These are phyloP conservation scores for Nothophoma quercina DNA, from an alignment of 2,329 filamentous ascomycete species.

Conservation along the genomic window DNA sequence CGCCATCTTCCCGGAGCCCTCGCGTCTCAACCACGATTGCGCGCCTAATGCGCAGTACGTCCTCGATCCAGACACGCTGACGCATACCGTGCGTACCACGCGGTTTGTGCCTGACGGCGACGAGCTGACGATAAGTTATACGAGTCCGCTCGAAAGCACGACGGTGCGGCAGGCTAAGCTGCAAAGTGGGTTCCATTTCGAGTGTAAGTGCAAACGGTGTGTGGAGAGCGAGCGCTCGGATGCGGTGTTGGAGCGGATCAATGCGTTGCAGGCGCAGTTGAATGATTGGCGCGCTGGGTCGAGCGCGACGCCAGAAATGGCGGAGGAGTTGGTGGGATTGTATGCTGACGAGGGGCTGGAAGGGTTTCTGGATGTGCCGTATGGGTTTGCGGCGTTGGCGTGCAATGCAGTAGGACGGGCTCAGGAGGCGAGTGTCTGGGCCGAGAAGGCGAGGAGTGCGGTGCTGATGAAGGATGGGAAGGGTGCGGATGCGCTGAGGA, in stretches of 20 bases:
- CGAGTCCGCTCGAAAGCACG: slow-evolving; percentile 46
- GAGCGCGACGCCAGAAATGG: slow-evolving; percentile 28
- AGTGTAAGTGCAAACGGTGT: slow-evolving; percentile 51
- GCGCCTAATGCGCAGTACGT: slow-evolving; percentile 51
- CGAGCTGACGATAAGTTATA: slow-evolving; percentile 55
- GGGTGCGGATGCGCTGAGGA: slow-evolving; percentile 38
- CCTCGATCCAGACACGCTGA: slow-evolving; percentile 45
- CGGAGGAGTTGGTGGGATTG: slow-evolving; percentile 44
- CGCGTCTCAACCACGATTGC: slow-evolving; percentile 54
- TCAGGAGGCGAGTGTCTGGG: slow-evolving; percentile 42
- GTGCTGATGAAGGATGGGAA: slow-evolving; percentile 49
- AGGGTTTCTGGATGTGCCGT: slow-evolving; percentile 51
- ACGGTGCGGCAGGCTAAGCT: slow-evolving; percentile 41
- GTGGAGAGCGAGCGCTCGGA: slow-evolving; percentile 37
- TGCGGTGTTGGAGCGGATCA: slow-evolving; percentile 38
- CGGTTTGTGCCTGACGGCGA: slow-evolving; percentile 45
- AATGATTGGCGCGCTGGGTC: slow-evolving; percentile 41
- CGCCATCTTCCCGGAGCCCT: slow-evolving; percentile 50
- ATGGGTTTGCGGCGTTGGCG: slow-evolving; percentile 51
- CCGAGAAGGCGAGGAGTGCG: slow-evolving; percentile 43
- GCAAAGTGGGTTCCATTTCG: slow-evolving; percentile 50
- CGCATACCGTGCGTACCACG: slow-evolving; percentile 51
- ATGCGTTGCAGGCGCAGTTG: slow-evolving; percentile 38
- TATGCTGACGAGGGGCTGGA: slow-evolving; percentile 50
- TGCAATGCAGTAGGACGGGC: slow-evolving; percentile 46